Evolutionary conservation across 768 basidiomycete genomes (phyloP), one percentile per base, ranked within the genome.

Genomic region (Megacollybia marginata): DNA sequence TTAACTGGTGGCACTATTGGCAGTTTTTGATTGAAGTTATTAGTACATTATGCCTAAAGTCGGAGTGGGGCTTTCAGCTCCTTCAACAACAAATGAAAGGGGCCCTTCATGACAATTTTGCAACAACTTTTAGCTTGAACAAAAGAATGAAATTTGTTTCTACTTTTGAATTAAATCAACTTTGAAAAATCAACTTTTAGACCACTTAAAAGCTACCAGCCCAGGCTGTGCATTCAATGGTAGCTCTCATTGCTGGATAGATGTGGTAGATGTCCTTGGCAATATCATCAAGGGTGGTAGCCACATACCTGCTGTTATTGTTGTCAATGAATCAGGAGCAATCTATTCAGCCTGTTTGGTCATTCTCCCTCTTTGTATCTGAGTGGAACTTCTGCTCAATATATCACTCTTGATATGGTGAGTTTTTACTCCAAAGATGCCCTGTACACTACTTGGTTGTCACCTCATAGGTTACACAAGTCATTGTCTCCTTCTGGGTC

Each of bases 251-350:
- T 18, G 58, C 56, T 9, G 44, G 28, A 32, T 51, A 54, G 19
- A 55, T 59, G 20, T 55, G 50, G 44, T 28, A 36, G 23, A 47
- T 49, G 47, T 49, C 4, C 36, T 35, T 28, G 32, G 32, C 9
- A 11, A 33, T 3, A 33, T 55, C 23, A 23, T n/a, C 34, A 40
- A 38, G 8, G 33, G 35, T 23, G 23, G 23, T 28, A 53, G 48
- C 13, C 42, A 53, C 11, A 31, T 44, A 10, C 52, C 56, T 15
- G 50, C 52, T 15, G 45, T 45, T 5, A 23, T 55, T 32, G 34
- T 59, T 10, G 47, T 59, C 47, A 38, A 57, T 47, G 58, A 59
- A 40, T 59, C 58, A 0, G 56, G 58, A 28, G 43, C 50, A 5
- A 47, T 59, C 13, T 59, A 59, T 47, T 50, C 56, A 2, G 23